Base-by-base conservation (phyloP, 2,329 filamentous ascomycete genomes). In the Sordariomycetes sp. region DNA sequence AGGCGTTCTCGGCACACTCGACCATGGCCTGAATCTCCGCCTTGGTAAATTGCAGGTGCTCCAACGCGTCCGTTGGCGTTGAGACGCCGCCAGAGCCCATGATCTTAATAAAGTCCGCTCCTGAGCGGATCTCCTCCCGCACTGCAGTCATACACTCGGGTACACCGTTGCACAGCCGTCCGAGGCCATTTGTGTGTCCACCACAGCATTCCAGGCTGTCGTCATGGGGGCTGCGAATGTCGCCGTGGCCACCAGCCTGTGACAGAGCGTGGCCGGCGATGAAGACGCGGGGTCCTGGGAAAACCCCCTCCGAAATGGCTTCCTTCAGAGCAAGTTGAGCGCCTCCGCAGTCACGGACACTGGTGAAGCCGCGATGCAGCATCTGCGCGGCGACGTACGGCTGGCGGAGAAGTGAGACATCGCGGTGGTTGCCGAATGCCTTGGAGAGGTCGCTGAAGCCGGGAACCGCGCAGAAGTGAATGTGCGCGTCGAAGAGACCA, bases 41-140 rank as follows among this genome's bases (percentile, higher is more conserved):
- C 0, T 61, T 53, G 0, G 70, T 70, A 50, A 77, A 79, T 46
- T 79, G 74, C 11, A 68, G 50, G 43, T 67, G 61, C 7, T 66
- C 61, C 9, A 78, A 53, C 25, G 53, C 54, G 44, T 78, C 74
- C 0, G 70, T 74, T 0, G 70, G 70, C 9, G 62, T 69, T 0
- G 67, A 62, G 2, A 79, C 72, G 8, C 75, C 74, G 2, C 75
- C 73, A 5, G 63, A 63, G 1, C 59, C 59, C 71, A 77, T 77
- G 40, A 79, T 72, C 49, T 79, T 79, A 49, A 79, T 64, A 42
- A 78, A 77, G 44, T 78, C 70, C 1, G 70, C 68, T 3, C 74
- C 74, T 8, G 53, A 58, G 3, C 73, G 58, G 0, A 79, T 48
- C 46, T 77, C 66, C 33, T 75, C 70, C 3, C 74, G 59, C 0